These are phyloP conservation scores for Clitoria ternatea DNA, from an alignment of 306 rosid genomes.

Conservation along the genomic window DNA sequence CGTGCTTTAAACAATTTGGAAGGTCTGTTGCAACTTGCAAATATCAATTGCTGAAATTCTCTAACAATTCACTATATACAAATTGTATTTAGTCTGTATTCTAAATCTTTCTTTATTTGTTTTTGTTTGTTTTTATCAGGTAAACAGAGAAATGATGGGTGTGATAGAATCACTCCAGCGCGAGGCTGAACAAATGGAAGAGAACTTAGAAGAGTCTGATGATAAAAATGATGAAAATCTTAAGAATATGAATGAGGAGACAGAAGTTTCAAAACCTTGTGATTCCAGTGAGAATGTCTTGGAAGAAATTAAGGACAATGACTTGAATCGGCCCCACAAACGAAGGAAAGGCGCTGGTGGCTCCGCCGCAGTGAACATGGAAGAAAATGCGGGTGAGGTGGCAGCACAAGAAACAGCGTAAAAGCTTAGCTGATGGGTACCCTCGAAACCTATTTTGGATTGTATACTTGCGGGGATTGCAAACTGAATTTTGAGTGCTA, in stretches of 20 bases:
- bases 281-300: slow-evolving; percentile 21
- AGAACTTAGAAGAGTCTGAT: slow-evolving; percentile 22
- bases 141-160: slow-evolving; percentile 60
- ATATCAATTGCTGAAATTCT: too few relatives aligned
- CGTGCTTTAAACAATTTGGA: not conserved
- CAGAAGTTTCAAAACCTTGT: not conserved
- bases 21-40: not conserved
- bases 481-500: too few relatives aligned
- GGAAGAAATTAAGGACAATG: slow-evolving; percentile 31
- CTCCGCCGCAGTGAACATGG: not conserved
- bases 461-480: too few relatives aligned
- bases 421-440: too few relatives aligned
- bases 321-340: slow-evolving; percentile 18
- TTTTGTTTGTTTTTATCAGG: slow-evolving; percentile 44
- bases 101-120: not conserved
- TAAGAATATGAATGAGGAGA: not conserved
- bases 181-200: slow-evolving; percentile 37
- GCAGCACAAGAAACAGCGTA: not conserved
- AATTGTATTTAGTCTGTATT: not conserved
- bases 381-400: not conserved
- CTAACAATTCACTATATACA: not conserved
- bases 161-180: slow-evolving; percentile 52
- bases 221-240: slow-evolving; percentile 24
- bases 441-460: not conserved
- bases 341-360: slow-evolving; percentile 18